phyloP scores from a whole-genome alignment of 2,329 filamentous ascomycete species.

The Penicillium sp. region DNA sequence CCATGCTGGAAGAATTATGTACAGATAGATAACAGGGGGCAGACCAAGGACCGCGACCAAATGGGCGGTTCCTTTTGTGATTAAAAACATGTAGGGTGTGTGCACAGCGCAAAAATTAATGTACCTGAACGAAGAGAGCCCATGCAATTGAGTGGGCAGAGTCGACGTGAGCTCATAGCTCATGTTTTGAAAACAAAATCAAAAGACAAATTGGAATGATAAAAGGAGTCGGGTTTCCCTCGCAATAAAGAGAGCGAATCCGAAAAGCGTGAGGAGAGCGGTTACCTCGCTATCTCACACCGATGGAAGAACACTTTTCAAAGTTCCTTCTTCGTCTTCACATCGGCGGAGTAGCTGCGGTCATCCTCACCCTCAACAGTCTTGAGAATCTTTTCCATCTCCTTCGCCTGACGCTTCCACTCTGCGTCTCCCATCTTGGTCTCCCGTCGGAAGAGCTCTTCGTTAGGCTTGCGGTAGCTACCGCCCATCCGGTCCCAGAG shows the following conservation, averaged over 20 bases:
- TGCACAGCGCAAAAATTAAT: slow-evolving; percentile 18
- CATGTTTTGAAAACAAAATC: not conserved
- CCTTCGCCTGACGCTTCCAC: slow-evolving; percentile 76
- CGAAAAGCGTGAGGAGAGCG: too few species aligned
- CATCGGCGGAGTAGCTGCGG: slow-evolving; percentile 43
- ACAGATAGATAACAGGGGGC: slow-evolving; percentile 22
- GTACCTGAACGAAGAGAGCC: slow-evolving; percentile 11
- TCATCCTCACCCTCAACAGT: slow-evolving; percentile 68
- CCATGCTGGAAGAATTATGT: slow-evolving; percentile 19
- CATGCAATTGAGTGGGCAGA: not conserved
- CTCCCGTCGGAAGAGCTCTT: slow-evolving; percentile 81
- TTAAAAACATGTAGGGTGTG: slow-evolving; percentile 21
- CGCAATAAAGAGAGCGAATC: not conserved
- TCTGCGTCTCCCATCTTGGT: slow-evolving; percentile 81
- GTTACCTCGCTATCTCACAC: not conserved
- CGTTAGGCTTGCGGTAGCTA: slow-evolving; percentile 84
- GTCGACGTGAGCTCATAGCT: not conserved
- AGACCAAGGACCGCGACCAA: not conserved
- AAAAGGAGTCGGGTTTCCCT: too few species aligned
- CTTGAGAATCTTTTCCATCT: slow-evolving; percentile 76
- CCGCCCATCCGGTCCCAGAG: slow-evolving; percentile 87
- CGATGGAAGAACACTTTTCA: slow-evolving; percentile 29
- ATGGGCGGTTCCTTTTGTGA: slow-evolving; percentile 10
- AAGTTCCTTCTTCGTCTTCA: slow-evolving; percentile 38
- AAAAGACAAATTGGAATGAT: not conserved